These are phyloP conservation scores for Beta vulgaris DNA, from an alignment of 148 eudicot species.

Conservation along the genomic window DNA sequence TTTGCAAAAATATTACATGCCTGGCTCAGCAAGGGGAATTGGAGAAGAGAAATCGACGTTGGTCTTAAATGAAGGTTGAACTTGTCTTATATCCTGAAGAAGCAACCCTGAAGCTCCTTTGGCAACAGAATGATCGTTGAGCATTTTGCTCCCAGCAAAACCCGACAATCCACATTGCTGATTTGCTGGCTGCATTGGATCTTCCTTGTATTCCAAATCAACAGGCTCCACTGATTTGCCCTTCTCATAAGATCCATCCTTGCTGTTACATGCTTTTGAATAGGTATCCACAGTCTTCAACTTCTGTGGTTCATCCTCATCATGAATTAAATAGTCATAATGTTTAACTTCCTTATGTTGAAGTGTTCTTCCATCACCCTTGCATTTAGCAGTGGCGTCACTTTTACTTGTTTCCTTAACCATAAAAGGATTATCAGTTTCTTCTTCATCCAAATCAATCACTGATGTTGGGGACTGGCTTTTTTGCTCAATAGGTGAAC, in stretches of 20 bases:
- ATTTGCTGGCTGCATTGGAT: slow-evolving; percentile 19
- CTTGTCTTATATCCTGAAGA: slow-evolving; percentile 45
- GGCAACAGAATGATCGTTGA: slow-evolving; percentile 19
- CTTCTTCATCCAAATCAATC: slow-evolving; percentile 42
- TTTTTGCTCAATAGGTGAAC: slow-evolving; percentile 20
- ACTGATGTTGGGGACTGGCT: slow-evolving; percentile 30
- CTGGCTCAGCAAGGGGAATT: slow-evolving; percentile 56
- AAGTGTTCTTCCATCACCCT: slow-evolving; percentile 21
- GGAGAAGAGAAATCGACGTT: slow-evolving; percentile 39
- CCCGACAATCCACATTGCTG: slow-evolving; percentile 25
- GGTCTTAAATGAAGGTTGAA: slow-evolving; percentile 34
- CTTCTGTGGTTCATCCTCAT: slow-evolving; percentile 30
- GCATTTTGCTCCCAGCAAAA: slow-evolving; percentile 14
- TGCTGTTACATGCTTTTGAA: slow-evolving; percentile 11
- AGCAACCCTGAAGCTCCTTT: slow-evolving; percentile 42
- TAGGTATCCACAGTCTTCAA: slow-evolving; percentile 15
- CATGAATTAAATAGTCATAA: slow-evolving; percentile 26
- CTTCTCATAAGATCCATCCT: slow-evolving; percentile 20
- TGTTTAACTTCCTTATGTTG: slow-evolving; percentile 20
- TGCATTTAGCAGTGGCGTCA: slow-evolving; percentile 10
- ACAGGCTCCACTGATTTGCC: slow-evolving; percentile 10
- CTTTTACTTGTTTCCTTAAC: slow-evolving; percentile 30
- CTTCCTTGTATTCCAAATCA: slow-evolving; percentile 29
- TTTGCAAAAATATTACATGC: slow-evolving; percentile 33
- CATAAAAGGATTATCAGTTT: slow-evolving; percentile 22